Conservation (phyloP, 352 stramenopile species). For the Pythium folliculosum region DNA sequence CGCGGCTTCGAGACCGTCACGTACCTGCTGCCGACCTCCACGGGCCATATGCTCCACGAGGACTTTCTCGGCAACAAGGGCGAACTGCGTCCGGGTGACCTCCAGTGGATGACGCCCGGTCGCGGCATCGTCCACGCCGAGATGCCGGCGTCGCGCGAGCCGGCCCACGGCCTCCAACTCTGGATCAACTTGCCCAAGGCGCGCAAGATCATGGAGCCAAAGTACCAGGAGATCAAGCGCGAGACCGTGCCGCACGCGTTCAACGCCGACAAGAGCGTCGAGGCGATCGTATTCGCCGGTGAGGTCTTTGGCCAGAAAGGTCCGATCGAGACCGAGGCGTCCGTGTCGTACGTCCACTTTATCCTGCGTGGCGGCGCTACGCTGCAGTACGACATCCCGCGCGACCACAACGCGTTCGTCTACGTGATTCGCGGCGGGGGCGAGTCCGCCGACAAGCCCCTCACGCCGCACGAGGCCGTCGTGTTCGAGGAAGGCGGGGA, state of each 20-base stretch:
- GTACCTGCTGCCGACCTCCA: conserved; percentile 58
- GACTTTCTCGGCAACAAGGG: conserved; percentile 60
- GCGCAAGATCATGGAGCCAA: conserved; percentile 38
- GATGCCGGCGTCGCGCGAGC: conserved; percentile 28
- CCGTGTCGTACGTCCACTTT: conserved; percentile 45
- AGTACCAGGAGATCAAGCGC: conserved; percentile 40
- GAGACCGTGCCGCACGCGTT: conserved; percentile 32
- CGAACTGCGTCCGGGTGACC: conserved; percentile 33
- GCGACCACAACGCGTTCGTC: conserved; percentile 37
- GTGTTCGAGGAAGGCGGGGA: conserved; percentile 28
- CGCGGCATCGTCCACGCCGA: conserved; percentile 39
- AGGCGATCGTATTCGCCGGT: conserved; percentile 41
- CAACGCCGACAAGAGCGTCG: conserved; percentile 30
- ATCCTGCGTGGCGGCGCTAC: conserved; percentile 27
- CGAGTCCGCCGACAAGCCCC: conserved; percentile 19
- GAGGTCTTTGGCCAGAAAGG: conserved; percentile 37
- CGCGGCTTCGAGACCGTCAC: conserved; percentile 85
- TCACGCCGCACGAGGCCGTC: conserved; percentile 45
- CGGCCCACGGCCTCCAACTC: conserved; percentile 37
- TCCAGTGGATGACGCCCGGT: conserved; percentile 48
- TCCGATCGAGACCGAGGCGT: conserved; percentile 29
- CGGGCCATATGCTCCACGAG: conserved; percentile 77
- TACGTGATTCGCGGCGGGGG: conserved; percentile 22
- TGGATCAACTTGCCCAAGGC: conserved; percentile 42
- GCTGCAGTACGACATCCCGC: conserved; percentile 32